phyloP scores from a whole-genome alignment of 805 yeast genomes.

The Komagataella kurtzmanii region DNA sequence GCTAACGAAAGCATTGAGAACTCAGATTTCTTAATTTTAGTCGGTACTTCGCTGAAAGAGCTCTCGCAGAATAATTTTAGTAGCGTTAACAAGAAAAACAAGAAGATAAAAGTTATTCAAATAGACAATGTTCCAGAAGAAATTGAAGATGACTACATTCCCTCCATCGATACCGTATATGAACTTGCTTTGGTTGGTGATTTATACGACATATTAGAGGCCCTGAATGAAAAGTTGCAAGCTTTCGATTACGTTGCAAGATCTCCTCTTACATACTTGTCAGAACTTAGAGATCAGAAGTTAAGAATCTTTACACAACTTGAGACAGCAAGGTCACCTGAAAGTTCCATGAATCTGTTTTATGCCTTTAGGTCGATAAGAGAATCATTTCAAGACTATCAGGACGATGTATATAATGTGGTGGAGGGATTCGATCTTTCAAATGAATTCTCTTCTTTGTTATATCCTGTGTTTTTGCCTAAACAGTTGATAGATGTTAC shows the following conservation, averaged over 20 bases:
- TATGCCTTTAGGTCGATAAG: background rate
- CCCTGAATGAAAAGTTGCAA: background rate
- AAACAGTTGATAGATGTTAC: constrained; percentile 56
- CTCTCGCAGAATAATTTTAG: constrained; percentile 45
- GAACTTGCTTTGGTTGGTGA: constrained; percentile 25
- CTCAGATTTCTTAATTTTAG: constrained; percentile 45
- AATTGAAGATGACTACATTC: constrained; percentile 25
- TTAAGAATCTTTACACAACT: too few species aligned
- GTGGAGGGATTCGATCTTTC: background rate
- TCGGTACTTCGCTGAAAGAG: constrained; percentile 67
- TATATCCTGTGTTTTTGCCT: constrained; percentile 40
- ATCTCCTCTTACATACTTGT: background rate
- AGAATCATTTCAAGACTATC: background rate
- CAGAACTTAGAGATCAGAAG: background rate
- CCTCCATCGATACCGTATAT: constrained; percentile 3
- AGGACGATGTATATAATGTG: background rate
- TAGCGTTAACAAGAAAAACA: constrained; percentile 25
- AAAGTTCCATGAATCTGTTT: background rate
- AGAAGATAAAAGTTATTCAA: constrained; percentile 37
- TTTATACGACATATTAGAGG: background rate
- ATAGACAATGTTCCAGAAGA: constrained; percentile 42
- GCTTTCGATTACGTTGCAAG: background rate
- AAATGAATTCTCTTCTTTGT: constrained; percentile 56
- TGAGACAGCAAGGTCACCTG: background rate
- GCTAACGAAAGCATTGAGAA: constrained; percentile 42